These are phyloP conservation scores for Pseudotsuga menziesii DNA, from an alignment of 75 land plant species.

Conservation along the genomic window DNA sequence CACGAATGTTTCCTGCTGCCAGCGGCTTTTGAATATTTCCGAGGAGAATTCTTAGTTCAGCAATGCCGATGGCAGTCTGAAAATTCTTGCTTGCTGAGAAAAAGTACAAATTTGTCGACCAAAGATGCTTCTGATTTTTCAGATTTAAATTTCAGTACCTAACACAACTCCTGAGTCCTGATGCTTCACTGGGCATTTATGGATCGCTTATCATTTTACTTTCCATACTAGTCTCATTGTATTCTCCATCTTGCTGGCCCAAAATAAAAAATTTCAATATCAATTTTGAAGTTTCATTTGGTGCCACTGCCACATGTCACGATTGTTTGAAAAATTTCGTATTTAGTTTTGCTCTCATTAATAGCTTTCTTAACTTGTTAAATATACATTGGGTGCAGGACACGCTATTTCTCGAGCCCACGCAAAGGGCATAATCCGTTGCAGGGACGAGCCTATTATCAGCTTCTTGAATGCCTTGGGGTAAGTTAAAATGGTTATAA, in stretches of 20 bases:
- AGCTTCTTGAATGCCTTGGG: constrained; percentile 90
- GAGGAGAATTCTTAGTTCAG: neutral
- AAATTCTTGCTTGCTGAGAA: neutral
- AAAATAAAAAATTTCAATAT: too few relatives aligned
- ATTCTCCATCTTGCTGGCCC: too few relatives aligned
- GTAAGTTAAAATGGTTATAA: constrained; percentile 25
- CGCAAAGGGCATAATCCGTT: constrained; percentile 93
- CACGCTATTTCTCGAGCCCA: constrained; percentile 89
- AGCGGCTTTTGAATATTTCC: neutral
- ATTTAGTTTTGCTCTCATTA: neutral
- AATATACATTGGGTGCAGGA: constrained; percentile 41
- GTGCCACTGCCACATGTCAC: neutral
- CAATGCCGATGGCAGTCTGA: neutral
- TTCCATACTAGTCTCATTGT: too few relatives aligned
- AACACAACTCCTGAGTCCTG: too few relatives aligned
- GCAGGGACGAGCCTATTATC: constrained; percentile 97
- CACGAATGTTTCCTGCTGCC: neutral
- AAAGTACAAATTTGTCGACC: neutral
- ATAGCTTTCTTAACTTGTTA: neutral
- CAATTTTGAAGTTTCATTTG: neutral
- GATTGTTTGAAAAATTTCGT: neutral
- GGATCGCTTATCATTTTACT: too few relatives aligned
- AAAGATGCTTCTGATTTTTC: too few relatives aligned
- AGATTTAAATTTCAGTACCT: too few relatives aligned
- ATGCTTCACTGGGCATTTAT: too few relatives aligned